phyloP scores from a whole-genome alignment of 1,284 basidiomycete species.

The Omphalotus olearius region DNA sequence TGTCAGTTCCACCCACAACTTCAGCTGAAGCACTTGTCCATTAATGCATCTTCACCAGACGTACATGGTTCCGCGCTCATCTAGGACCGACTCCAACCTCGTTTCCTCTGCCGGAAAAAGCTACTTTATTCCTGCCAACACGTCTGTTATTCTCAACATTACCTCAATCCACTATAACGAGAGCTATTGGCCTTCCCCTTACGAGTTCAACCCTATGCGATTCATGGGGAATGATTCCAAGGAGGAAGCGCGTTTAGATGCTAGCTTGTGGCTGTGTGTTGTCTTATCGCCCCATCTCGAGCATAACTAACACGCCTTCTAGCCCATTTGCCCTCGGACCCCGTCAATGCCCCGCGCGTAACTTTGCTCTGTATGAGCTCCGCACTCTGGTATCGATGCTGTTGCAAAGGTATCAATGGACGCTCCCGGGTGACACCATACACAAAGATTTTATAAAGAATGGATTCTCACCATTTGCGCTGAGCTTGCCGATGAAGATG shows the following conservation, averaged over 20 bases:
- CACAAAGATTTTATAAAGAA: constrained; percentile 23
- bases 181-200: constrained; percentile 17
- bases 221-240: constrained; percentile 14
- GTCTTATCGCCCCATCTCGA: too few relatives aligned
- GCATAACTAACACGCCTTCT: not conserved
- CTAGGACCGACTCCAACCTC: constrained; percentile 11
- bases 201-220: constrained; percentile 20
- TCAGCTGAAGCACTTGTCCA: constrained; percentile 5
- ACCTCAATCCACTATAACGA: constrained; percentile 26
- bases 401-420: constrained; percentile 25
- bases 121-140: constrained; percentile 20
- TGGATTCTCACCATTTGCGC: constrained; percentile 20
- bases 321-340: constrained; percentile 15
- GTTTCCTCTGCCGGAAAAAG: constrained; percentile 13
- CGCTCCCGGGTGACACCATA: constrained; percentile 23
- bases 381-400: constrained; percentile 26
- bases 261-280: not conserved
- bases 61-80: constrained; percentile 25
- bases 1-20: not conserved
- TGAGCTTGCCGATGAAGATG: not conserved
- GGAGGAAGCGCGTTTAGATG: not conserved
- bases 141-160: constrained; percentile 26
- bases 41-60: not conserved
- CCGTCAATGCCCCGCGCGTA: constrained; percentile 26
- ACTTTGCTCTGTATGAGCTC: constrained; percentile 30